Evolutionary conservation across 2,329 filamentous ascomycete species (phyloP).

Genomic region (Colletotrichum scovillei): DNA sequence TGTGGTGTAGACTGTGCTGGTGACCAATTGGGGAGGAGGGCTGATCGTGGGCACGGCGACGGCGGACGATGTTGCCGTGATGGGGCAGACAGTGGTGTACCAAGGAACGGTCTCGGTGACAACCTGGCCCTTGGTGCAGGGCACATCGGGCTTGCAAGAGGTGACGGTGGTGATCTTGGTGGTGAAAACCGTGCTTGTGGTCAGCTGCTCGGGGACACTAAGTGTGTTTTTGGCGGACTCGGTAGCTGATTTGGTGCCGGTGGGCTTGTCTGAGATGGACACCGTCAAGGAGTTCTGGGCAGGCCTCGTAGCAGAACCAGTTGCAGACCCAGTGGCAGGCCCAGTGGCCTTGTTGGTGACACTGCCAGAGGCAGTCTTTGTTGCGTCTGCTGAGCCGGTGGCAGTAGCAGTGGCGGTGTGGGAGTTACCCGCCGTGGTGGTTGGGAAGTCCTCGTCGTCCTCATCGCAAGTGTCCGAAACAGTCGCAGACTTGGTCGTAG

Average conservation of each 20-base stretch:
- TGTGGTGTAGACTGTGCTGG: conserved; percentile 53
- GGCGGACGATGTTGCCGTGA: conserved; percentile 38
- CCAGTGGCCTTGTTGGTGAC: background rate
- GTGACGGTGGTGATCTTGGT: conserved; percentile 48
- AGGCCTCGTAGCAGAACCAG: conserved; percentile 13
- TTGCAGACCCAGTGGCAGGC: background rate
- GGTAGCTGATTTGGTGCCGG: background rate
- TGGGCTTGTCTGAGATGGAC: background rate
- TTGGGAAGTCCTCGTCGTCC: conserved; percentile 26
- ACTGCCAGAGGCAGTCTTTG: background rate
- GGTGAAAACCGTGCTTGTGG: conserved; percentile 46
- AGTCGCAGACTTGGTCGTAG: conserved; percentile 23
- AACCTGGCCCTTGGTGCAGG: conserved; percentile 44
- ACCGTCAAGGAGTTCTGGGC: conserved; percentile 28
- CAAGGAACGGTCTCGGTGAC: conserved; percentile 48
- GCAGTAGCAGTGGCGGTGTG: background rate
- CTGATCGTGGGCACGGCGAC: conserved; percentile 17
- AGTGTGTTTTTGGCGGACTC: conserved; percentile 7
- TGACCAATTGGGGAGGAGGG: conserved; percentile 37
- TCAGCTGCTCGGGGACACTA: conserved; percentile 29
- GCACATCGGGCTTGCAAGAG: conserved; percentile 59
- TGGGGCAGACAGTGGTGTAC: conserved; percentile 57
- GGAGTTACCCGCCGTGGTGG: background rate
- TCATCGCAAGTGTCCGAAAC: conserved; percentile 27
- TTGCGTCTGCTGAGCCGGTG: conserved; percentile 9